Conservation (phyloP, 176 grass and related monocot genomes). For the Lolium rigidum region DNA sequence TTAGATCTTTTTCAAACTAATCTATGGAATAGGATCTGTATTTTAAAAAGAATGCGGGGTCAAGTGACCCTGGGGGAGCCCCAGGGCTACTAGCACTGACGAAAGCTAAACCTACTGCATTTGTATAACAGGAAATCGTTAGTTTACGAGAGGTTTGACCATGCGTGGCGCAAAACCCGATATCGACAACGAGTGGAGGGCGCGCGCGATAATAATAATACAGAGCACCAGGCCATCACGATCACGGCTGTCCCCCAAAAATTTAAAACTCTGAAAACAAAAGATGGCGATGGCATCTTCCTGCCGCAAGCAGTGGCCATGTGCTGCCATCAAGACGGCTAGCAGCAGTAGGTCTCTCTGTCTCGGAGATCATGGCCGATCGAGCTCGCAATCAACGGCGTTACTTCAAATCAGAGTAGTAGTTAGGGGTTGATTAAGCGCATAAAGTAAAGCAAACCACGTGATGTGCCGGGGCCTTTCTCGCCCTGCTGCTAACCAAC, state of each 20-base stretch:
- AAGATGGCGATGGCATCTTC: slow-evolving; percentile 27
- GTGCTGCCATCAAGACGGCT: slow-evolving; percentile 41
- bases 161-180: neutral
- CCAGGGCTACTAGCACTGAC: neutral
- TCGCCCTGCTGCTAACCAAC: neutral
- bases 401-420: neutral
- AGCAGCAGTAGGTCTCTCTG: too few relatives aligned
- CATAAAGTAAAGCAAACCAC: slow-evolving; percentile 27
- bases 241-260: neutral
- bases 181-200: neutral
- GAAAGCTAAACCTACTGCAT: neutral
- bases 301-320: slow-evolving; percentile 37
- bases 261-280: neutral
- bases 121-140: neutral
- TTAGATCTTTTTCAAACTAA: too few relatives aligned
- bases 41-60: too few relatives aligned
- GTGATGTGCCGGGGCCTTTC: slow-evolving; percentile 32
- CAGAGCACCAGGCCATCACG: slow-evolving; percentile 18
- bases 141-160: slow-evolving; percentile 15
- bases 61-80: neutral
- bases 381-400: neutral
- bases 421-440: slow-evolving; percentile 13
- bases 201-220: neutral
- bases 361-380: slow-evolving; percentile 34
- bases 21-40: too few relatives aligned